Percentiles rank a stretch among this genome's conserved stretches.
phyloP scores from a whole-genome alignment of 2,329 filamentous ascomycete genomes.

The Sporothrix protearum region DNA sequence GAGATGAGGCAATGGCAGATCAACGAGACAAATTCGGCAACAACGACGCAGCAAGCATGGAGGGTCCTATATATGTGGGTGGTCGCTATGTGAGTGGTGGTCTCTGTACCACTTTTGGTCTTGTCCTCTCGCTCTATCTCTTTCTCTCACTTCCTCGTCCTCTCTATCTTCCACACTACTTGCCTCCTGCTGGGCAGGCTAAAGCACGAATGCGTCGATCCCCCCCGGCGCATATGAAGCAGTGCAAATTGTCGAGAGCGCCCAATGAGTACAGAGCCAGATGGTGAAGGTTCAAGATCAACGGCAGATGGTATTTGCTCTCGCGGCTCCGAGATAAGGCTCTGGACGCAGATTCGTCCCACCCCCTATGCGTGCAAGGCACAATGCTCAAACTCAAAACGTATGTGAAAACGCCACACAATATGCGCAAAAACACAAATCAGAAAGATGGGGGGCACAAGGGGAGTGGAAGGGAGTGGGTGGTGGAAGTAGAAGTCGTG shows the following conservation, averaged over 20 bases:
- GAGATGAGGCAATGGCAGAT: slow-evolving; percentile 23
- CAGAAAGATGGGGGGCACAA: not conserved
- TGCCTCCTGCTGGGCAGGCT: slow-evolving; percentile 21
- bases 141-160: not conserved
- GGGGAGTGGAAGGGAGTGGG: not conserved
- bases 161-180: not conserved
- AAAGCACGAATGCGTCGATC: slow-evolving; percentile 26
- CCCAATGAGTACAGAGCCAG: slow-evolving; percentile 2
- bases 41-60: slow-evolving; percentile 20
- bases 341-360: slow-evolving; percentile 27
- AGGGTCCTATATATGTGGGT: slow-evolving; percentile 31
- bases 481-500: not conserved
- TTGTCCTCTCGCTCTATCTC: not conserved
- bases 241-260: not conserved
- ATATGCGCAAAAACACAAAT: slow-evolving; percentile 12
- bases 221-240: slow-evolving; percentile 30
- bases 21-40: slow-evolving; percentile 27
- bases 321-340: slow-evolving; percentile 26
- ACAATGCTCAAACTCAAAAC: not conserved
- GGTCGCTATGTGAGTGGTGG: not conserved
- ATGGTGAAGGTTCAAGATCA: not conserved
- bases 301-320: not conserved
- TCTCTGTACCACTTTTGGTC: not conserved
- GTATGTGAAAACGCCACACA: slow-evolving; percentile 17
- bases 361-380: too few species aligned